Conservation (phyloP, 768 basidiomycete species). For the Kwoniella botswanensis region DNA sequence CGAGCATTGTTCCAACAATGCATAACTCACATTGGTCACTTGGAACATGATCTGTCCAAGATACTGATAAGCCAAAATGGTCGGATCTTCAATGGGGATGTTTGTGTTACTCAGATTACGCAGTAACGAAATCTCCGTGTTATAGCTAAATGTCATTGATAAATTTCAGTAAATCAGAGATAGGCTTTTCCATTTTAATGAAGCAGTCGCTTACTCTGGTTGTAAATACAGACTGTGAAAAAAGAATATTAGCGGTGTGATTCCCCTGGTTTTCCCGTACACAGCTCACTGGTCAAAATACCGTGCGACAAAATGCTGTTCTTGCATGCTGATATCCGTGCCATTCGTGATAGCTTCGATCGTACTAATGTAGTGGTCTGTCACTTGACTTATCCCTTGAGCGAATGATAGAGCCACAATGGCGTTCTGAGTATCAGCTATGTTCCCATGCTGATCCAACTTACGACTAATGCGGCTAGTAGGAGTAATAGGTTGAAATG, state of each 20-base stretch:
- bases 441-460: conserved; percentile 2
- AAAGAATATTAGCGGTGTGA: not conserved
- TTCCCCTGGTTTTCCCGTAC: not conserved
- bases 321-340: not conserved
- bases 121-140: conserved; percentile 4
- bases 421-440: conserved; percentile 33
- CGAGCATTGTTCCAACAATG: not conserved
- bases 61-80: conserved; percentile 39
- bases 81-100: conserved; percentile 14
- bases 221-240: conserved; percentile 15
- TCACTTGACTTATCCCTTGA: conserved; percentile 30
- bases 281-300: conserved; percentile 12
- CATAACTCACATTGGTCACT: conserved; percentile 24
- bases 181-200: too few species aligned
- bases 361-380: conserved; percentile 21
- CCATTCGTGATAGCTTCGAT: conserved; percentile 23
- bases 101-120: conserved; percentile 11
- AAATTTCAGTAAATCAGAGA: too few species aligned
- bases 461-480: conserved; percentile 44
- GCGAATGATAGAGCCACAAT: conserved; percentile 36
- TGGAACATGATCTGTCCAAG: conserved; percentile 38
- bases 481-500: conserved; percentile 43
- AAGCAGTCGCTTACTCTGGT: conserved; percentile 21
- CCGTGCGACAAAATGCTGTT: conserved; percentile 9
- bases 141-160: conserved; percentile 9